A percentile compares a stretch with the other conserved stretches of the same genome.
phyloP scores from a whole-genome alignment of 345 rosid species.

The Eucalyptus cladocalyx region DNA sequence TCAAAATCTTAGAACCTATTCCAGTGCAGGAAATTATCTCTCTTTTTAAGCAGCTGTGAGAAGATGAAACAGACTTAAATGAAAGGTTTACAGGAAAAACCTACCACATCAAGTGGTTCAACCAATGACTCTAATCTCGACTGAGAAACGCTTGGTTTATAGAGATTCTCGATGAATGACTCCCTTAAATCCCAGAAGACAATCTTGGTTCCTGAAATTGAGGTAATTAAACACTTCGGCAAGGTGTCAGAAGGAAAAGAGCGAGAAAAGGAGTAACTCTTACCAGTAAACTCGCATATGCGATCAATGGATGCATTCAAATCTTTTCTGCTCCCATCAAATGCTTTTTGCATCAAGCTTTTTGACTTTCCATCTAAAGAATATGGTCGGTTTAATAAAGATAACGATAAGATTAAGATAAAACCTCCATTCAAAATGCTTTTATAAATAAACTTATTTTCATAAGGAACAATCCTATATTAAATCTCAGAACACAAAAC shows the following conservation, averaged over 20 bases:
- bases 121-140: conserved; percentile 72
- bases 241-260: not conserved
- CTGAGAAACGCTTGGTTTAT: conserved; percentile 67
- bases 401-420: not conserved
- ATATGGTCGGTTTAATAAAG: not conserved
- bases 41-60: not conserved
- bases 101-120: conserved; percentile 76
- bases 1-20: not conserved
- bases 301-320: conserved; percentile 85
- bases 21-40: not conserved
- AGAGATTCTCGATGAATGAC: conserved; percentile 70
- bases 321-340: conserved; percentile 84
- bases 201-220: conserved; percentile 76
- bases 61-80: not conserved
- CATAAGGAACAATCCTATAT: not conserved
- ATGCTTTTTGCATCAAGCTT: conserved; percentile 65
- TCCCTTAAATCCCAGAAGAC: conserved; percentile 88
- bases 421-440: not conserved
- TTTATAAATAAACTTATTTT: not conserved
- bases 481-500: not conserved
- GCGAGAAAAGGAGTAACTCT: not conserved
- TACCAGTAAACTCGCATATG: conserved; percentile 82
- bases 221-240: not conserved
- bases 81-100: not conserved
- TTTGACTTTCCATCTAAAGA: conserved; percentile 54